phyloP scores from a whole-genome alignment of 225 moss, liverwort and hornwort species.

The Pseudoscleropodium purum region DNA sequence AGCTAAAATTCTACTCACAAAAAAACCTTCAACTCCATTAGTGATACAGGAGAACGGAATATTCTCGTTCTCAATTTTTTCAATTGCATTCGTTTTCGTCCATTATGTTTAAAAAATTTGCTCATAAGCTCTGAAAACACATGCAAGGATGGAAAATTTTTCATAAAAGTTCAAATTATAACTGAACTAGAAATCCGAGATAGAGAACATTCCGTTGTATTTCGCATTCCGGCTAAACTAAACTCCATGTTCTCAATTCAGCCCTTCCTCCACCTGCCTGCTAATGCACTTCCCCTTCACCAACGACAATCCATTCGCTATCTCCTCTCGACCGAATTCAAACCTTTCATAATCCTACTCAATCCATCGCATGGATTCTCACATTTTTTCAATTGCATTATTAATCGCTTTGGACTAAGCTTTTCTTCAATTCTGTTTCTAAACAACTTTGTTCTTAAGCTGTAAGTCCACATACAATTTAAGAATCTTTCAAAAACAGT shows the following conservation, averaged over 20 bases:
- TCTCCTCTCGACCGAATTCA: neutral
- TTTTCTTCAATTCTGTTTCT: neutral
- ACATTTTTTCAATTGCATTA: neutral
- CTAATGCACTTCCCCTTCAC: neutral
- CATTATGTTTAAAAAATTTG: neutral
- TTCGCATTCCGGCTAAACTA: neutral
- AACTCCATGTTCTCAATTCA: neutral
- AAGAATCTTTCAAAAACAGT: neutral
- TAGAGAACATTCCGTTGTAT: neutral
- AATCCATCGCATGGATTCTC: neutral
- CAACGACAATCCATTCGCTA: neutral
- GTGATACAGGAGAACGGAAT: neutral
- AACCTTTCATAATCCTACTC: neutral
- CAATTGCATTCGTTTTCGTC: neutral
- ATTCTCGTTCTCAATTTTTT: neutral
- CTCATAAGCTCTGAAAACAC: neutral
- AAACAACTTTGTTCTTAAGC: neutral
- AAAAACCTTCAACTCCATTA: neutral
- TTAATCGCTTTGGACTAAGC: neutral
- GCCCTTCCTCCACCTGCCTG: neutral
- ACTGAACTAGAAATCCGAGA: neutral
- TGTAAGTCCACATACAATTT: neutral
- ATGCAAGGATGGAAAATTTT: neutral
- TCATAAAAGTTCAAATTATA: neutral
- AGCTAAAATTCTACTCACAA: neutral